Evolutionary conservation across 2,329 filamentous ascomycete genomes (phyloP), one percentile per base, ranked within the genome.

Genomic region (Apiospora arundinis): DNA sequence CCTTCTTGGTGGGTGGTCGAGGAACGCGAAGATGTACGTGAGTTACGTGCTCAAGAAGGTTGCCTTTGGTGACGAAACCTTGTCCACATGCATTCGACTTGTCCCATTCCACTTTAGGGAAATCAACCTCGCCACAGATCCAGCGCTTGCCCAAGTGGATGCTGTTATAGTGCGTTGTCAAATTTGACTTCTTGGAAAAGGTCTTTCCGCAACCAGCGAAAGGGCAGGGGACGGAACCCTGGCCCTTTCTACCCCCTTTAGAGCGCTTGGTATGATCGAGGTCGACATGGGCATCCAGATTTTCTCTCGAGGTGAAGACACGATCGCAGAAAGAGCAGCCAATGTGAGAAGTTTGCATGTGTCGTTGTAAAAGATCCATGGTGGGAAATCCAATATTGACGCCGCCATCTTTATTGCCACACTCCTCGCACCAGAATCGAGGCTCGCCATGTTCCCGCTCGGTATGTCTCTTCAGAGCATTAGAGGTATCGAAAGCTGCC

Each of bases 161-260:
- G 14, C 89, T 91, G 71, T 92, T 91, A 70, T 95, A 85, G 78
- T 98, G 95, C 0, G 91, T 89, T 21, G 92, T 93, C 69, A 97
- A 86, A 76, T 97, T 98, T n/a, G 92, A 92, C 73, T 89, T 90
- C 78, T 92, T 93, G 23, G 93, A 95, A 81, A 98, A 98, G 70
- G 86, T 89, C 78, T 93, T 93, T 70, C 84, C 85, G 80, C 95
- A 98, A 28, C 88, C 91, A 0, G 86, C 82, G 77, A 91, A 87
- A 0, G 90, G 87, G 79, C 95, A 97, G 1, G 83, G 80, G 68
- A 92, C 89, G 0, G 86, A 89, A 23, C 56, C 56, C 32, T 63
- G 56, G 56, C 56, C 56, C 80, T 90, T 92, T 72, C 91, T 87
- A 69, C 92, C 89, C 71, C 90, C 86, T 11, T 92, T 82, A 8